Percentiles rank a stretch among this genome's conserved stretches.
These are phyloP conservation scores for Ceratobasidium sp. DNA, from an alignment of 1,284 basidiomycete species.

Conservation along the genomic window DNA sequence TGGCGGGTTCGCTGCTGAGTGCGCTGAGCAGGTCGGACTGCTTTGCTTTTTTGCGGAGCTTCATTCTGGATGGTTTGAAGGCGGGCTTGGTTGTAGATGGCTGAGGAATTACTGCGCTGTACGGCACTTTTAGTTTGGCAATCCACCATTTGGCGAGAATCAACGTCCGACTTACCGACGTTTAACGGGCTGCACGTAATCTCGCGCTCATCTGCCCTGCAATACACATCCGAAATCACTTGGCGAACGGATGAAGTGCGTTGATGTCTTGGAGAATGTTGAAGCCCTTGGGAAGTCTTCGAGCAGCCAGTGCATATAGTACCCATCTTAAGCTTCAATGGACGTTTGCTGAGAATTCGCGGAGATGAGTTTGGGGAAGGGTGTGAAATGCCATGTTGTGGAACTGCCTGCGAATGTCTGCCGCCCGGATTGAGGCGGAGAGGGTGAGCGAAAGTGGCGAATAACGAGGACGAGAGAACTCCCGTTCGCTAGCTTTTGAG, in stretches of 20 bases:
- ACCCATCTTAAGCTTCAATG: constrained; percentile 90
- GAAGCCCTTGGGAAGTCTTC: constrained; percentile 96
- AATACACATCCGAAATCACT: constrained; percentile 92
- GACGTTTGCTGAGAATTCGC: constrained; percentile 97
- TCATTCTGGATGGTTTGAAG: constrained; percentile 98
- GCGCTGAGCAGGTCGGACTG: constrained; percentile 88
- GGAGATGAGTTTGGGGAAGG: constrained; percentile 98
- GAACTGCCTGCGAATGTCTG: constrained; percentile 96
- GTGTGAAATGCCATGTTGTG: constrained; percentile 95
- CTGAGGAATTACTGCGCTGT: no score
- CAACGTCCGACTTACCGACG: constrained; percentile 51
- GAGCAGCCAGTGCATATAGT: constrained; percentile 97
- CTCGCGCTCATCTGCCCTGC: constrained; percentile 88
- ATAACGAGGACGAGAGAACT: no score
- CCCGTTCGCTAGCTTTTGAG: no score
- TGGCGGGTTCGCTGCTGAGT: constrained; percentile 78
- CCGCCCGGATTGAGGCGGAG: no score
- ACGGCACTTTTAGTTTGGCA: no score
- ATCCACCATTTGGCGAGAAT: background rate
- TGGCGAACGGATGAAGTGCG: constrained; percentile 94
- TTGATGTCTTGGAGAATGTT: constrained; percentile 99
- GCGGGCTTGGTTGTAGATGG: no score
- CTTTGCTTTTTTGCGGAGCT: constrained; percentile 92
- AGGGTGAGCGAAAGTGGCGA: no score
- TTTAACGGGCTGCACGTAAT: constrained; percentile 95